Base-by-base conservation (phyloP, 192 early-diverging fungal species). In the Backusella tarrabulga region DNA sequence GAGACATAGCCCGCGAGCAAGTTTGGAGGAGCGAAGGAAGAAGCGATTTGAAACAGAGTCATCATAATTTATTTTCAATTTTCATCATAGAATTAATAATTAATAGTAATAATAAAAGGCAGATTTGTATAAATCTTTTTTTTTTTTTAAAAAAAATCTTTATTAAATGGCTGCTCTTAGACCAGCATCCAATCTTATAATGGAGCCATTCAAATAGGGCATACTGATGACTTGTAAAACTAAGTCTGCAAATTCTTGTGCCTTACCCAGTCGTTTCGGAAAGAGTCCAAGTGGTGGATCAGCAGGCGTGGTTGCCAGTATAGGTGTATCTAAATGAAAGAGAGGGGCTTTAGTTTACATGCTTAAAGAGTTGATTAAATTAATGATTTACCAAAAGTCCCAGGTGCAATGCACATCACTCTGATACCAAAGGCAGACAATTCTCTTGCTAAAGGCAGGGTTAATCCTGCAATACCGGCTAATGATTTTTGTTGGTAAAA, bases 381-480 rank as follows among this genome's bases (percentile, higher is more conserved):
- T 2, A 32, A 32, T 32, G 1, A 3, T 32, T 32, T 54, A 54
- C 50, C 50, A 54, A 54, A 54, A 54, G 50, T 54, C 3, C 50
- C 50, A 54, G 50, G 50, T 54, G 50, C 50, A 70, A 88, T 83
- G 3, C 77, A 71, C 34, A 82, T 78, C 34, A 87, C 86, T 40
- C 88, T 82, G 40, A 88, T 79, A 68, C 85, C 82, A 67, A 76
- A 73, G n/a, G 70, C 74, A 50, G 89, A 80, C 63, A 88, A 72
- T 75, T 89, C 87, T 41, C 86, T 80, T 12, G 89, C 88, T 80
- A 90, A 81, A 8, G 89, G 89, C 12, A 90, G 35, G 7, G 88
- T 88, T 81, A 88, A 85, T 12, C 81, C 78, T 34, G 88, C 83
- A 26, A 90, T 82, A 68, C 86, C 88, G 60, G 46, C 88, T 56